Evolutionary conservation across 2,329 filamentous ascomycete species (phyloP).

Genomic region (Seiridium unicorne): DNA sequence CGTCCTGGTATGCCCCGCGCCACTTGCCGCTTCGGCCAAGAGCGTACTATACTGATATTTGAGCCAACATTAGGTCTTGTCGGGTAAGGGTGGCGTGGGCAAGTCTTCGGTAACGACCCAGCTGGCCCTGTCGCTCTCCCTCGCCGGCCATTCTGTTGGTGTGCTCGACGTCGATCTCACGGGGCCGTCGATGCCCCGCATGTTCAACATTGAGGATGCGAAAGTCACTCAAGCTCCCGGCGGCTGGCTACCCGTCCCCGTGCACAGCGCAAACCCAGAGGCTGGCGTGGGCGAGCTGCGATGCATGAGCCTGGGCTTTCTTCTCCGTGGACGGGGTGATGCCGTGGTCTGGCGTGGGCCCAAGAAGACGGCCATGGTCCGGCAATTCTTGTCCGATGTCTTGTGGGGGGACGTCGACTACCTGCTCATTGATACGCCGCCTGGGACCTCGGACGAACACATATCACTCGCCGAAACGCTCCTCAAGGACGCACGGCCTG

Average conservation of each 20-base stretch:
- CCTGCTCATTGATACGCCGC: constrained; percentile 91
- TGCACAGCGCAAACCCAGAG: constrained; percentile 62
- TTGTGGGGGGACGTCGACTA: constrained; percentile 88
- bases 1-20: constrained; percentile 57
- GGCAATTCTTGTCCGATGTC: constrained; percentile 91
- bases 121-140: constrained; percentile 82
- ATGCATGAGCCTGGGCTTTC: constrained; percentile 92
- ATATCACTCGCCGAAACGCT: constrained; percentile 91
- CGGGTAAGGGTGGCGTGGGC: constrained; percentile 95
- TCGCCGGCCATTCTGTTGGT: constrained; percentile 84
- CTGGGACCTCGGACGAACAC: constrained; percentile 94
- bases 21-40: no score
- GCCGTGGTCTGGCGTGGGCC: constrained; percentile 97
- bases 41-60: no score
- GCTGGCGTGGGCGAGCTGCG: constrained; percentile 61
- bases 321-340: constrained; percentile 78
- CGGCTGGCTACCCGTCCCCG: constrained; percentile 87
- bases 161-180: constrained; percentile 96
- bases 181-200: constrained; percentile 91
- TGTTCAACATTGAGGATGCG: constrained; percentile 83
- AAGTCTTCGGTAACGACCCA: constrained; percentile 98
- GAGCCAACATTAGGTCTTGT: constrained; percentile 61
- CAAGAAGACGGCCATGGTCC: constrained; percentile 98
- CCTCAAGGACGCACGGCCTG: constrained; percentile 58
- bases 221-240: constrained; percentile 90